Conservation (phyloP, 2,329 filamentous ascomycete genomes). For the Fonsecaea multimorphosa region DNA sequence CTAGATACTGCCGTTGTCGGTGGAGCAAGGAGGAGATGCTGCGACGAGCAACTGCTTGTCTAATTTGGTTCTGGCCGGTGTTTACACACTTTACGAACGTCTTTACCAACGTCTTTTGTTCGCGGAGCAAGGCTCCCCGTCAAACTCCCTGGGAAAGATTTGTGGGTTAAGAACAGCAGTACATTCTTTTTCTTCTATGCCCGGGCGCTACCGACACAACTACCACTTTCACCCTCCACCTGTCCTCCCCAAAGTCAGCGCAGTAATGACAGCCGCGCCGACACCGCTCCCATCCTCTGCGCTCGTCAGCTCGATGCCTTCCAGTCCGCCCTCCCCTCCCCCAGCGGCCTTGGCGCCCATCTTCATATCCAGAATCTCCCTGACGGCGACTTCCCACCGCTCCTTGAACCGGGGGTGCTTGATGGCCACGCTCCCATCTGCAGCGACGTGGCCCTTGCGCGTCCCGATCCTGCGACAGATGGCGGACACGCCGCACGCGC, state of each 20-base stretch:
- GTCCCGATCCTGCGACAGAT: constrained; percentile 96
- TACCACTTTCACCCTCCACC: neutral
- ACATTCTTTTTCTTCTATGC: too few relatives aligned
- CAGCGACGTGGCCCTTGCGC: constrained; percentile 86
- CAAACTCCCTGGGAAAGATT: too few relatives aligned
- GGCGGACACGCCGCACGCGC: constrained; percentile 90
- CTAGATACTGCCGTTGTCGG: too few relatives aligned
- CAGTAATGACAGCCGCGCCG: constrained; percentile 47
- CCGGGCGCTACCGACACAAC: neutral
- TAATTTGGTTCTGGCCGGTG: too few relatives aligned
- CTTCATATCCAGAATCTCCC: constrained; percentile 47
- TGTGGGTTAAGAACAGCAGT: too few relatives aligned
- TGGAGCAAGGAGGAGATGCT: constrained; percentile 17
- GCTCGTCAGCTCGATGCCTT: constrained; percentile 44
- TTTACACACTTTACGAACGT: too few relatives aligned
- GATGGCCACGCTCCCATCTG: constrained; percentile 59
- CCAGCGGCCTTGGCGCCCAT: constrained; percentile 28
- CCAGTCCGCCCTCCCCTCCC: constrained; percentile 37
- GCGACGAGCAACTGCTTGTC: neutral
- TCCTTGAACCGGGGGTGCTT: constrained; percentile 52
- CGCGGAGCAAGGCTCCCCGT: neutral
- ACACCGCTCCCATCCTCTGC: constrained; percentile 52
- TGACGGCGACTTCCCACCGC: constrained; percentile 49
- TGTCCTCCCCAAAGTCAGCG: constrained; percentile 42
- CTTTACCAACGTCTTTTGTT: neutral